Base-by-base conservation (phyloP, 2,329 filamentous ascomycete genomes). In the Fusarium newnesense region DNA sequence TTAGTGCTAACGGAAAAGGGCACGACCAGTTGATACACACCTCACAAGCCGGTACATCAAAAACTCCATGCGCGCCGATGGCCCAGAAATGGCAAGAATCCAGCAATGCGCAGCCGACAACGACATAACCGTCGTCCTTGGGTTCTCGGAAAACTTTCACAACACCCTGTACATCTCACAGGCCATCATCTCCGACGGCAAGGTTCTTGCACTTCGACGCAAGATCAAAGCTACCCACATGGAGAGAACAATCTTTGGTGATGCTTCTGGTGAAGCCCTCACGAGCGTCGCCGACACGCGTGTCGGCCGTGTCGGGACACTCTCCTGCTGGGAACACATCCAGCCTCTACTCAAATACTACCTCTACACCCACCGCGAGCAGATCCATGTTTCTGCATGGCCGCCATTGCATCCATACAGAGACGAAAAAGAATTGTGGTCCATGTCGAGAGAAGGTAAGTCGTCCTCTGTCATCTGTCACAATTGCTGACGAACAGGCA, bases 141-240 rank as follows among this genome's bases (percentile, higher is more conserved):
- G 84, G 9, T 86, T 84, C 68, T 82, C 82, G 3, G 85, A 86
- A 5, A 77, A 77, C 8, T 67, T 81, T 42, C 80, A 79, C 26
- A 66, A 67, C 5, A 68, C 56, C 2, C 13, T 86, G 4, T 87
- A 86, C 77, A 84, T 87, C 42, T 75, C 84, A 0, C 85, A 87
- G 64, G 80, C 80, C 3, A 78, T 86, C 19, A 84, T 87, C 54
- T 68, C 78, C 0, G 75, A 82, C 26, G 85, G 85, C 2, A 76
- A 82, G n/a, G 46, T 87, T 12, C 64, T 79, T 4, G 72, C 80
- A 2, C 78, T 82, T 43, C 83, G 85, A 7, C 82, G 84, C 7
- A 88, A 88, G 78, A 79, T 87, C 67, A 88, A 88, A 73, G 82
- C 86, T 0, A 88, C 85, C 0, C 85, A 88, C 59, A 83, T 88